These are phyloP conservation scores for Hypoxylon sp. DNA, from an alignment of 2,329 filamentous ascomycete species.

Conservation along the genomic window DNA sequence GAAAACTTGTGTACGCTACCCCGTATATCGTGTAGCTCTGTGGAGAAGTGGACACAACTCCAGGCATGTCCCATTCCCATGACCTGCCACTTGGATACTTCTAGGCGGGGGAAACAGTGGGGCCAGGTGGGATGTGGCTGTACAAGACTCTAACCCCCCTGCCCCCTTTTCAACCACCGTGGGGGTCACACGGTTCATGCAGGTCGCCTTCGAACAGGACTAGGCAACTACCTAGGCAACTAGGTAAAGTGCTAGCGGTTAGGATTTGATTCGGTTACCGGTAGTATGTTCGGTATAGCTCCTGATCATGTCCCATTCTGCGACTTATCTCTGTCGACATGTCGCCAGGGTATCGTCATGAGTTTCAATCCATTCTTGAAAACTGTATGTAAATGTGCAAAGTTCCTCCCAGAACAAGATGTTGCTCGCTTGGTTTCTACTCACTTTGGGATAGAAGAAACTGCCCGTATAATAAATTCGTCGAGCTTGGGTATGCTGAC, in stretches of 20 bases:
- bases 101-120: slow-evolving; percentile 24
- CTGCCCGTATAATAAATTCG: not conserved
- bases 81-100: slow-evolving; percentile 27
- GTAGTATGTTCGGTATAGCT: not conserved
- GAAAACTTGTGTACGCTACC: slow-evolving; percentile 13
- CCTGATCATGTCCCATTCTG: not conserved
- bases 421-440: not conserved
- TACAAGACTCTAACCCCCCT: not conserved
- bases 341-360: not conserved
- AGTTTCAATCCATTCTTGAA: not conserved
- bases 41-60: slow-evolving; percentile 25
- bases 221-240: not conserved
- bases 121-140: slow-evolving; percentile 15
- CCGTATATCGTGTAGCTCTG: slow-evolving; percentile 28
- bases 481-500: not conserved
- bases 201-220: not conserved
- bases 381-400: not conserved
- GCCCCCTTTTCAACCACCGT: slow-evolving; percentile 5
- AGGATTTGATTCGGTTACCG: slow-evolving; percentile 1
- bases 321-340: not conserved
- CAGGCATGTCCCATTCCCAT: slow-evolving; percentile 2
- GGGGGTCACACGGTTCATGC: slow-evolving; percentile 23
- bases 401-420: not conserved
- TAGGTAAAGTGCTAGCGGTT: not conserved
- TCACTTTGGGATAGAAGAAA: not conserved